phyloP scores from a whole-genome alignment of 768 basidiomycete genomes.

The Mycena floridula region DNA sequence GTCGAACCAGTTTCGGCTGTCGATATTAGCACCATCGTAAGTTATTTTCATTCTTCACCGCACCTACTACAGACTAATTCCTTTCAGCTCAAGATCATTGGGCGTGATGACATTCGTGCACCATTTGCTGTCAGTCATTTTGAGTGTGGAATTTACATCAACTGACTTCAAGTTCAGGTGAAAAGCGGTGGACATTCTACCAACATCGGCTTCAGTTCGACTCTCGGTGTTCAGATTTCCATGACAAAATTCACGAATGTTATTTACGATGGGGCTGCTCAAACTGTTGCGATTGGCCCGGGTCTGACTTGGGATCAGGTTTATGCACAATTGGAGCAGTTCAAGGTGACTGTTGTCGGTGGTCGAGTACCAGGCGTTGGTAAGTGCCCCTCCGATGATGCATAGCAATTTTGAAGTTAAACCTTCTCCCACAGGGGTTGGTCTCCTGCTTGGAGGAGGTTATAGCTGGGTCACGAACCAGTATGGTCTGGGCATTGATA shows the following conservation, averaged over 20 bases:
- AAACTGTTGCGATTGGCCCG: background rate
- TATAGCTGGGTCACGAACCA: background rate
- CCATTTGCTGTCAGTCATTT: background rate
- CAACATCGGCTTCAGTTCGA: conserved; percentile 2
- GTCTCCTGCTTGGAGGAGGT: background rate
- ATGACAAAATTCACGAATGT: background rate
- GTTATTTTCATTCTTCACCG: background rate
- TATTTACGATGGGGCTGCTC: background rate
- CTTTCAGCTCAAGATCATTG: background rate
- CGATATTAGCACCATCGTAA: conserved; percentile 1
- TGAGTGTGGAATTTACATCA: background rate
- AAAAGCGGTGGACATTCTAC: background rate
- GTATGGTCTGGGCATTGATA: conserved; percentile 1
- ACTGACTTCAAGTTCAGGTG: background rate
- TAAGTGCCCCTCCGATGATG: too few species aligned
- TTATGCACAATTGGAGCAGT: background rate
- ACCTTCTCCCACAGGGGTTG: too few species aligned
- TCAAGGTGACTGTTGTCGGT: background rate
- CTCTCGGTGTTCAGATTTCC: background rate
- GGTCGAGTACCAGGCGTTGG: background rate
- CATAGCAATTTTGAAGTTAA: too few species aligned
- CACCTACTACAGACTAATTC: background rate
- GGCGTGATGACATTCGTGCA: background rate
- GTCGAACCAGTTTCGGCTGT: background rate
- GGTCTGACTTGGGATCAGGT: background rate